phyloP scores from a whole-genome alignment of 306 rosid species.

The Inga laurina region DNA sequence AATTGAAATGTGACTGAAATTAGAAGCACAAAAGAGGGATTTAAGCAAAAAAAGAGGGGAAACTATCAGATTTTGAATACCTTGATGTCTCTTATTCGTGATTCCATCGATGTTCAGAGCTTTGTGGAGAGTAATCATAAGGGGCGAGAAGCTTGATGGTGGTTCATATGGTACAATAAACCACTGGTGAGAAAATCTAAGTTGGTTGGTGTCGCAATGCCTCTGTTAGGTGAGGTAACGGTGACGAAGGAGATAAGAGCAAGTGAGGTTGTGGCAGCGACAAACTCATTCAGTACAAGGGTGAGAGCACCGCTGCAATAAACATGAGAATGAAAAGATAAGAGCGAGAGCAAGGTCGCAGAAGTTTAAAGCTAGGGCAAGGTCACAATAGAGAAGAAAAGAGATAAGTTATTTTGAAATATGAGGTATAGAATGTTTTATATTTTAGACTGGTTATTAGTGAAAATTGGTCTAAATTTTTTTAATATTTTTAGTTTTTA shows the following conservation, averaged over 20 bases:
- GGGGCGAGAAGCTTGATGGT: conserved; percentile 61
- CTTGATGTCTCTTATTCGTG: conserved; percentile 46
- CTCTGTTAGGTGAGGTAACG: conserved; percentile 81
- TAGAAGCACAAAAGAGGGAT: not conserved
- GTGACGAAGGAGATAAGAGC: conserved; percentile 39
- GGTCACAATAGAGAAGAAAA: no score
- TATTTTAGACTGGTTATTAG: no score
- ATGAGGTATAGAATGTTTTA: no score
- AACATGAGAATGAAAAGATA: no score
- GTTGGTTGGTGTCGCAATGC: conserved; percentile 37
- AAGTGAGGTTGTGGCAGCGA: no score
- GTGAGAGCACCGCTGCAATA: no score
- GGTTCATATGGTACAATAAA: conserved; percentile 56
- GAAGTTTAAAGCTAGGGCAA: no score
- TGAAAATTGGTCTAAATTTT: no score
- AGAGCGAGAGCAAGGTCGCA: no score
- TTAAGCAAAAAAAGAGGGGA: not conserved
- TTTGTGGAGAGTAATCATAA: conserved; percentile 55
- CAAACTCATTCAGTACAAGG: no score
- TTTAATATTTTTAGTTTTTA: no score
- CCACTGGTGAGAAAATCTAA: conserved; percentile 49
- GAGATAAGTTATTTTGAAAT: no score
- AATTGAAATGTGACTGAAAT: not conserved
- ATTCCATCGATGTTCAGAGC: conserved; percentile 69
- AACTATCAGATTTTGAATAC: conserved; percentile 17